Evolutionary conservation across 345 rosid genomes (phyloP), one percentile per base, ranked within the genome.

Genomic region (Populus alba): DNA sequence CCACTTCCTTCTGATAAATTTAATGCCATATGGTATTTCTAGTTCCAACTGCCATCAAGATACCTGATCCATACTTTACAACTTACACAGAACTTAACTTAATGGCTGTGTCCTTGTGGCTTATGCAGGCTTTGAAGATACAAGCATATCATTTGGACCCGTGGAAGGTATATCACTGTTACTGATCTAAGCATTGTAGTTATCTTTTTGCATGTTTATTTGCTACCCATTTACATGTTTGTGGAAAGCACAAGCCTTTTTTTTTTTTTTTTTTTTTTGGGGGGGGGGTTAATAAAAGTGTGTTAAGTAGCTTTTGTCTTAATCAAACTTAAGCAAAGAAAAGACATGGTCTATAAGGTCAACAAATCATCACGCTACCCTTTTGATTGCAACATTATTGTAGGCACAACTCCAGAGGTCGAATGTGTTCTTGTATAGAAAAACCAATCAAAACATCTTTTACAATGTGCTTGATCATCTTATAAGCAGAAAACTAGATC

Each of bases 91-190:
- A 63, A 35, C 62, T 41, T 41, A 10, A 41, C 37, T 33, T 33
- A 33, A 33, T 41, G 45, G 45, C 45, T 10, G 15, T 1, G 51
- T 79, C 49, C 45, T 59, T 55, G 6, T 72, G 80, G 63, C 67
- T 73, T 73, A 22, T 78, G 88, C 92, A 95, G 99, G 98, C 70
- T 92, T 95, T 85, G 99, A 94, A 66, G 99, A 94, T 78, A 66
- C 97, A 27, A 82, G 91, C 80, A 84, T 96, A 75, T 81, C 98
- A 65, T 95, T 94, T 82, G 99, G 99, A 74, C 94, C 97, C 1
- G 91, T 89, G 68, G 99, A 95, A 92, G 98, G 99, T 94, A 91
- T 73, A 77, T 62, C 62, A 55, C 66, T 76, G 65, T 66, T 57
- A 70, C 74, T 72, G 43, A 70, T 85, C 70, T 39, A 77, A 41